Conservation (phyloP, 2,329 filamentous ascomycete species). For the Aureobasidium subglaciale region DNA sequence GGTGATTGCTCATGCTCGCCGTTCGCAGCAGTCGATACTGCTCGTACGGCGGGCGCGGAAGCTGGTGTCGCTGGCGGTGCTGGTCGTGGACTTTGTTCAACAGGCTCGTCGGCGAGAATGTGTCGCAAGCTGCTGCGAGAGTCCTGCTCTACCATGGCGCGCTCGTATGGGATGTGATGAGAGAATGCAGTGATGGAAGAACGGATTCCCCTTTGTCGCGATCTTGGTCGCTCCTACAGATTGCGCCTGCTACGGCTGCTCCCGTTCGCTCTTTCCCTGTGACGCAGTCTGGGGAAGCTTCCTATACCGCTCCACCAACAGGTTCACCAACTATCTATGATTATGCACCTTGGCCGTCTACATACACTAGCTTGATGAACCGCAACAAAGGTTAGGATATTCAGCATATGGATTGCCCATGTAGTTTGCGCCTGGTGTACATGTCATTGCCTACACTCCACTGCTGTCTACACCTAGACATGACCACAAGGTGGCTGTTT, state of each 20-base stretch:
- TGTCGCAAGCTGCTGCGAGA: slow-evolving; percentile 20
- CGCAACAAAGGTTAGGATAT: no score
- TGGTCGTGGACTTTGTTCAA: slow-evolving; percentile 11
- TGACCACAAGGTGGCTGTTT: no score
- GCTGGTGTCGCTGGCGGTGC: slow-evolving; percentile 17
- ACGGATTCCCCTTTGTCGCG: background rate
- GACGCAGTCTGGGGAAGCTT: slow-evolving; percentile 9
- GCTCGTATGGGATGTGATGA: background rate
- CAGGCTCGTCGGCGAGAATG: slow-evolving; percentile 24
- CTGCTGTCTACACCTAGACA: no score
- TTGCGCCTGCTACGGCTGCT: background rate
- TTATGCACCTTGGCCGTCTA: no score
- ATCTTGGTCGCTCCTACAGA: background rate
- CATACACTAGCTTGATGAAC: no score
- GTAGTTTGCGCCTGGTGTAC: no score
- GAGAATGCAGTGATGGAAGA: background rate
- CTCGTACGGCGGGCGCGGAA: slow-evolving; percentile 12
- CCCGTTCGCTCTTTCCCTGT: background rate
- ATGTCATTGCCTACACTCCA: no score
- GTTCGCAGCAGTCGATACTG: background rate
- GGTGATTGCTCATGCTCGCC: background rate
- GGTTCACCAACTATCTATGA: no score
- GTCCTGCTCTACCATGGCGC: slow-evolving; percentile 16
- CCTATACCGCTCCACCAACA: background rate
- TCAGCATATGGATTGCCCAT: no score